A percentile compares a stretch with the other conserved stretches of the same genome.
These are phyloP conservation scores for Grosmannia serpens DNA, from an alignment of 2,329 filamentous ascomycete genomes.

Conservation along the genomic window DNA sequence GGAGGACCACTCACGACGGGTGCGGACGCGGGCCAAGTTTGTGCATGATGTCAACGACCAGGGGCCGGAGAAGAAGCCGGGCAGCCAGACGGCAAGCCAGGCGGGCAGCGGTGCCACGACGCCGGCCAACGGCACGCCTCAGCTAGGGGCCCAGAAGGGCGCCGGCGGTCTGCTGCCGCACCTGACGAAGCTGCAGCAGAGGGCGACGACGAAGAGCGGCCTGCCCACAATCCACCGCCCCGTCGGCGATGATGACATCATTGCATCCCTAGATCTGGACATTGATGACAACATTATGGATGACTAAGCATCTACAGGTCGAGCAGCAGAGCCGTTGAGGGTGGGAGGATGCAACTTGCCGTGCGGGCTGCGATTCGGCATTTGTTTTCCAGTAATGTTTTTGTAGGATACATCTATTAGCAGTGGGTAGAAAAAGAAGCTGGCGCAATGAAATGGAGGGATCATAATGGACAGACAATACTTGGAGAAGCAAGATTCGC, in stretches of 20 bases:
- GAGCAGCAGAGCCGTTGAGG: background rate
- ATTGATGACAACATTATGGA: conserved; percentile 72
- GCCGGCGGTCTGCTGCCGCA: conserved; percentile 32
- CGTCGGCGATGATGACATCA: conserved; percentile 84
- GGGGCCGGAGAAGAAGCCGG: conserved; percentile 31
- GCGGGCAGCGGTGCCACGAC: conserved; percentile 33
- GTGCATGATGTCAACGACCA: conserved; percentile 49
- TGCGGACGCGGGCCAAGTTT: conserved; percentile 57
- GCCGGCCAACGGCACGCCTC: conserved; percentile 39
- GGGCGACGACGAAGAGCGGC: conserved; percentile 41
- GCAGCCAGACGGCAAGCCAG: conserved; percentile 29
- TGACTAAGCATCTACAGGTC: background rate
- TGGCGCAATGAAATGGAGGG: no score
- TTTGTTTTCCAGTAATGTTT: background rate
- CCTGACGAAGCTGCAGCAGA: conserved; percentile 39
- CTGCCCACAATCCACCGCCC: conserved; percentile 63
- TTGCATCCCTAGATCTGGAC: conserved; percentile 77
- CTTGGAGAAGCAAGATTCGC: background rate
- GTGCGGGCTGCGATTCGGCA: background rate
- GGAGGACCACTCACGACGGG: conserved; percentile 48
- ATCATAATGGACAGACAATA: no score
- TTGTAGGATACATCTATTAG: background rate
- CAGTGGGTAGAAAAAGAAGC: background rate
- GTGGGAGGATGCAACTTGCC: background rate
- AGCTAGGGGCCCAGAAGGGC: conserved; percentile 28